phyloP scores from a whole-genome alignment of 495 filamentous ascomycete genomes.

The Pseudoneurospora amorphoporcata region DNA sequence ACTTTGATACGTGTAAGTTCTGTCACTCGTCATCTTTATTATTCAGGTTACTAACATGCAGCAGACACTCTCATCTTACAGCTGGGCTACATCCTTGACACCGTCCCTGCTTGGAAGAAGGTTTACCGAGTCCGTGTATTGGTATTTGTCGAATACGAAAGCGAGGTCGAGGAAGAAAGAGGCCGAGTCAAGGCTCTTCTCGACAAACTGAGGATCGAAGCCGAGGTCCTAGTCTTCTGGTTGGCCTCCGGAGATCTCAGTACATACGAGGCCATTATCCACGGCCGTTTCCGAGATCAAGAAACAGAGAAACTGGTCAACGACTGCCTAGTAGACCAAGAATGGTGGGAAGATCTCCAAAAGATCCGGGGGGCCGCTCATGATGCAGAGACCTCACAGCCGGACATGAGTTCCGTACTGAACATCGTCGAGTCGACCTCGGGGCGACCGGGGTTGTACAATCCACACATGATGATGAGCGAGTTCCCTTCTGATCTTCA shows the following conservation, averaged over 20 bases:
- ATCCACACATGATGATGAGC: slow-evolving; percentile 7
- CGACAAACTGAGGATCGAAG: slow-evolving; percentile 72
- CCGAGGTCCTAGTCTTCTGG: slow-evolving; percentile 71
- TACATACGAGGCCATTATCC: slow-evolving; percentile 70
- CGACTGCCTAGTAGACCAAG: slow-evolving; percentile 52
- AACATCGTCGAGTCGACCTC: slow-evolving; percentile 24
- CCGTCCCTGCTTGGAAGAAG: slow-evolving; percentile 75
- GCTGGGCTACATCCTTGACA: slow-evolving; percentile 73
- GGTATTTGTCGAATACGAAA: slow-evolving; percentile 86
- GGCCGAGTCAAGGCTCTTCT: slow-evolving; percentile 63
- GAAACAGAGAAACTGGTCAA: slow-evolving; percentile 46
- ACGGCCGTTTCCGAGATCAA: slow-evolving; percentile 40
- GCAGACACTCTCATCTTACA: slow-evolving; percentile 74
- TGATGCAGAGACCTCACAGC: slow-evolving; percentile 37
- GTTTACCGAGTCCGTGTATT: slow-evolving; percentile 62
- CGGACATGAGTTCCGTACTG: slow-evolving; percentile 21
- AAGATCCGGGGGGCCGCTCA: slow-evolving; percentile 42
- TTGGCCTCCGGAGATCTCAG: slow-evolving; percentile 62
- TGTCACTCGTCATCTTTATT: too few relatives aligned
- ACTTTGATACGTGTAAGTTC: slow-evolving; percentile 70
- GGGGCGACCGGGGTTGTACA: slow-evolving; percentile 22
- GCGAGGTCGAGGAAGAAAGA: slow-evolving; percentile 70
- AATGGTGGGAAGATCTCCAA: slow-evolving; percentile 78
- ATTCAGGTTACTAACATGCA: slow-evolving; percentile 4
- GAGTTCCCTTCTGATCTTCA: slow-evolving; percentile 8